phyloP scores from a whole-genome alignment of 129 eudicot genomes.

The Lonicera japonica region DNA sequence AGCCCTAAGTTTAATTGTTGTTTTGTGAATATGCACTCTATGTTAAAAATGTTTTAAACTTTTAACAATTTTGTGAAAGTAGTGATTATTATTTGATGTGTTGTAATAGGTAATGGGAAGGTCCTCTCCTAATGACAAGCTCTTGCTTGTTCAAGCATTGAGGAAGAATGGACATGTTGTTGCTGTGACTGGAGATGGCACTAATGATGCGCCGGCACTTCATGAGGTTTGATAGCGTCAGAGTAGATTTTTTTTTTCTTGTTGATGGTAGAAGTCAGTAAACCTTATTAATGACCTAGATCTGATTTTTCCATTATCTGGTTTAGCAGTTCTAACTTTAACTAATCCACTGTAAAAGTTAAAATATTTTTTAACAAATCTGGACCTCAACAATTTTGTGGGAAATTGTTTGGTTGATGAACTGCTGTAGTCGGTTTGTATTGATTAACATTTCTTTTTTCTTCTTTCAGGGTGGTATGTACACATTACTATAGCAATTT shows the following conservation, averaged over 20 bases:
- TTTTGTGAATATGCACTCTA: no score
- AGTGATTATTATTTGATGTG: constrained; percentile 2
- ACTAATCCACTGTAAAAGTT: no score
- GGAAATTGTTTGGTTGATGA: not conserved
- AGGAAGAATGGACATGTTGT: constrained; percentile 84
- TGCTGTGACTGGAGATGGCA: constrained; percentile 97
- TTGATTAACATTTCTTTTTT: not conserved
- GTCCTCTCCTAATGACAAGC: constrained; percentile 92
- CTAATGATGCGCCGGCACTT: constrained; percentile 96
- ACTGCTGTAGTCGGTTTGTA: not conserved
- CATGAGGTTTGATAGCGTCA: constrained; percentile 53
- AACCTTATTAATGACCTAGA: not conserved
- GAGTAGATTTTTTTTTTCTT: not conserved
- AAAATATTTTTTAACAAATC: no score
- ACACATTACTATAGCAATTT: not conserved
- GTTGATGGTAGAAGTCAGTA: not conserved
- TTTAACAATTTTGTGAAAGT: no score
- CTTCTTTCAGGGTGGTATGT: not conserved
- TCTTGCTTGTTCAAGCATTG: constrained; percentile 88
- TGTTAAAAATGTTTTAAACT: not conserved
- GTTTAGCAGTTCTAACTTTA: no score
- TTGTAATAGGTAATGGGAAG: constrained; percentile 82
- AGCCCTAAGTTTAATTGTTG: no score
- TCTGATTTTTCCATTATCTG: not conserved
- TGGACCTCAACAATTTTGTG: not conserved